A percentile compares a stretch with the other conserved stretches of the same genome.
Evolutionary conservation across 192 early-diverging fungal species (phyloP).

Genomic region (Entomortierella parvispora): DNA sequence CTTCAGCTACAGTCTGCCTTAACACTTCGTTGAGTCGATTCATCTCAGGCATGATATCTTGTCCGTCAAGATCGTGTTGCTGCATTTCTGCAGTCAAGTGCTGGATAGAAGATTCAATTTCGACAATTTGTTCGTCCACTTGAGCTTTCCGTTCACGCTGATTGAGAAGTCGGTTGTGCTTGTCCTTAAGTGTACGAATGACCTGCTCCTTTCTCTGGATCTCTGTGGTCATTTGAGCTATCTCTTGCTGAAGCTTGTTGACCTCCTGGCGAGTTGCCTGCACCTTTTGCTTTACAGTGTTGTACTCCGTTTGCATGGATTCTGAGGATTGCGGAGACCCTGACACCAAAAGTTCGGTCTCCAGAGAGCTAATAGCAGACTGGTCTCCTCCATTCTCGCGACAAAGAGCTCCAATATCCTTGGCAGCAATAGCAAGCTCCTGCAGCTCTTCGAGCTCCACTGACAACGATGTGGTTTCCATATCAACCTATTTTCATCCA

Average conservation of each 20-base stretch:
- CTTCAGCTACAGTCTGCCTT: conserved; percentile 4
- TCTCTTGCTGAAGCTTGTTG: conserved; percentile 58
- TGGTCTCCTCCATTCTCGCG: conserved; percentile 19
- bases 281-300: conserved; percentile 57
- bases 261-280: conserved; percentile 47
- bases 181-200: conserved; percentile 48
- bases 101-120: conserved; percentile 50
- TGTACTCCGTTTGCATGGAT: conserved; percentile 72
- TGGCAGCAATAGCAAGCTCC: conserved; percentile 9
- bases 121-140: conserved; percentile 53
- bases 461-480: neutral
- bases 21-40: conserved; percentile 20
- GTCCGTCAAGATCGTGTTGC: conserved; percentile 28
- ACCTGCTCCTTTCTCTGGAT: conserved; percentile 64
- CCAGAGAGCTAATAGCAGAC: conserved; percentile 29
- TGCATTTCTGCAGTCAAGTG: conserved; percentile 25
- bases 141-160: conserved; percentile 35
- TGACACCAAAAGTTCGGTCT: conserved; percentile 57
- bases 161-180: conserved; percentile 54
- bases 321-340: conserved; percentile 74
- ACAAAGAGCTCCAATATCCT: neutral
- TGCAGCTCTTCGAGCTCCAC: conserved; percentile 16
- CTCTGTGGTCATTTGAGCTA: conserved; percentile 64
- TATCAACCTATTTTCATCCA: conserved; percentile 8
- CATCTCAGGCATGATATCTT: conserved; percentile 31